Conservation (phyloP, 495 filamentous ascomycete species). For the Beverwykella pulmonaria region DNA sequence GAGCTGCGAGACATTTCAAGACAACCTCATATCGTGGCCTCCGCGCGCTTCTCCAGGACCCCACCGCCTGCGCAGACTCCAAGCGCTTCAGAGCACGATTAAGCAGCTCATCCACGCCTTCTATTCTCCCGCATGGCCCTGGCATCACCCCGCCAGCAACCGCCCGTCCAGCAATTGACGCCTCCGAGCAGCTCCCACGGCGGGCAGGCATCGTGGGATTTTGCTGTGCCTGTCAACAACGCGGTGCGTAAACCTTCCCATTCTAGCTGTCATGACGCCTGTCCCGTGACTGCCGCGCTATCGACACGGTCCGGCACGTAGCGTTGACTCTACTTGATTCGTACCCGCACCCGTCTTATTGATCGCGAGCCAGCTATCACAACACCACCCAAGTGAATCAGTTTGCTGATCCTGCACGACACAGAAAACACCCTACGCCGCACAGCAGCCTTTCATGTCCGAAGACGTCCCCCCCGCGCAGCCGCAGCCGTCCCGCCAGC, state of each 20-base stretch:
- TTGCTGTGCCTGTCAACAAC: conserved; percentile 46
- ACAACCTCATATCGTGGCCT: conserved; percentile 4
- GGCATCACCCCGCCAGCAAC: conserved; percentile 30
- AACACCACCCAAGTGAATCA: neutral
- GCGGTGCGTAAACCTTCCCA: conserved; percentile 39
- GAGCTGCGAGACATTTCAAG: conserved; percentile 1
- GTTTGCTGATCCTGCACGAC: conserved; percentile 5
- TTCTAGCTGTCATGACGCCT: conserved; percentile 25
- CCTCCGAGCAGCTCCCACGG: conserved; percentile 57
- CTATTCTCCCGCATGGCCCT: conserved; percentile 27
- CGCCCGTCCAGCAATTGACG: conserved; percentile 45
- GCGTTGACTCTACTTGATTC: conserved; percentile 20
- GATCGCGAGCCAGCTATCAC: neutral
- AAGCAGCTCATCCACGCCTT: neutral
- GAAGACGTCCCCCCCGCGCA: conserved; percentile 32
- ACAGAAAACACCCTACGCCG: conserved; percentile 25
- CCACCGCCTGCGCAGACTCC: neutral
- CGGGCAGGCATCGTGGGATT: conserved; percentile 56
- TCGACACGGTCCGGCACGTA: conserved; percentile 17
- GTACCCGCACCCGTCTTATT: neutral
- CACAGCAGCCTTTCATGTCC: conserved; percentile 37
- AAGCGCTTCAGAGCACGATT: neutral
- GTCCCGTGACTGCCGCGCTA: conserved; percentile 9
- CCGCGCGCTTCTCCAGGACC: neutral
- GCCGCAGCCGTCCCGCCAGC: conserved; percentile 32